Base-by-base conservation (phyloP, 2,329 filamentous ascomycete genomes). In the Trichoderma sp. region DNA sequence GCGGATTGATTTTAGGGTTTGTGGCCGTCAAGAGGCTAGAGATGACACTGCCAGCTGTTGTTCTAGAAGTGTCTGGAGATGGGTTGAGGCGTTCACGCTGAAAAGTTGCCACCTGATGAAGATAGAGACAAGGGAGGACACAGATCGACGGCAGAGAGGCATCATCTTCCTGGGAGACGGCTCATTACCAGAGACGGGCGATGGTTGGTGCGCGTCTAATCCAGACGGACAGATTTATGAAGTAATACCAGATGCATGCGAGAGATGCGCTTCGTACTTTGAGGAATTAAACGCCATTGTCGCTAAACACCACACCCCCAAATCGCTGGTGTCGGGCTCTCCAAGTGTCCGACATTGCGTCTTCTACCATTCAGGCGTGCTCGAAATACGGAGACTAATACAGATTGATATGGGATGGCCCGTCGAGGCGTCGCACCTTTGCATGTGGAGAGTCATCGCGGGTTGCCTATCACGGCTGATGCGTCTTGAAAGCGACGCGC, bases 301-400 rank as follows among this genome's bases (percentile, higher is more conserved):
- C 50, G 52, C 52, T 64, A 54, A 53, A 34, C 22, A 15, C 61
- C 22, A 42, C 60, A 53, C 61, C 54, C 50, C 61, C 61, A 64
- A 29, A 64, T 22, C 17, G 15, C 35, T 65, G 63, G 63, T 57
- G 50, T 65, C 63, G 63, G 63, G 53, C 10, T 57, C 37, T 34
- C 34, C 13, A 65, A 56, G 27, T 48, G 48, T 45, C 63, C 63
- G 63, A 56, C 50, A 65, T 39, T 65, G 63, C 63, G 63, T 42
- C 12, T 32, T 32, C 17, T 42, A 8, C 57, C 35, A 59, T 25
- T 45, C 17, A 59, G 15, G 25, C n/a, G 37, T 35, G 45, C 59
- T 52, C 15, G 29, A 50, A 32, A 27, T 25, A 32, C 35, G 52
- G 29, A 27, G 63, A 29, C 63, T 56, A 65, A 57, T 48, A 65